A percentile compares a stretch with the other conserved stretches of the same genome.
phyloP scores from a whole-genome alignment of 352 stramenopile species.

The Phytophthora agathidicida region DNA sequence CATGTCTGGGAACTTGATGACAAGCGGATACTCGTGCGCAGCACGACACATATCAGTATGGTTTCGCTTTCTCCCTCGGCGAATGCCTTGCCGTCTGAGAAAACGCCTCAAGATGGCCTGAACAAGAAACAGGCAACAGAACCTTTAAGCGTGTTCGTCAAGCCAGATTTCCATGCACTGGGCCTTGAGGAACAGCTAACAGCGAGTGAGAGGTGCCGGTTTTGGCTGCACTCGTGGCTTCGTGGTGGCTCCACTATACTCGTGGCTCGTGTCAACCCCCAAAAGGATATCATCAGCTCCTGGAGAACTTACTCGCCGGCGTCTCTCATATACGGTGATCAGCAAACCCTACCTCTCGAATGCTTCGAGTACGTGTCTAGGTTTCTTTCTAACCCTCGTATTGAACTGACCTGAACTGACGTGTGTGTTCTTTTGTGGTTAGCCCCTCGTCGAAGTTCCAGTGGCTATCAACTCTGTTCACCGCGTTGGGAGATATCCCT shows the following conservation, averaged over 20 bases:
- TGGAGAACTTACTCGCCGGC: slow-evolving; percentile 57
- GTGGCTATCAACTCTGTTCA: slow-evolving; percentile 37
- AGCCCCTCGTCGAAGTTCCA: slow-evolving; percentile 49
- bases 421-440: neutral
- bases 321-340: slow-evolving; percentile 48
- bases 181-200: slow-evolving; percentile 67
- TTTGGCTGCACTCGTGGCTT: slow-evolving; percentile 86
- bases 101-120: slow-evolving; percentile 2
- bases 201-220: slow-evolving; percentile 55
- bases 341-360: slow-evolving; percentile 38
- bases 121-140: neutral
- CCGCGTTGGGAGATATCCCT: slow-evolving; percentile 33
- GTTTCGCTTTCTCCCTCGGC: neutral
- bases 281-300: slow-evolving; percentile 32
- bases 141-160: slow-evolving; percentile 72
- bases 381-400: neutral
- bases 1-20: slow-evolving; percentile 71
- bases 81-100: neutral
- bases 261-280: slow-evolving; percentile 51
- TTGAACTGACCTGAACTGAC: neutral
- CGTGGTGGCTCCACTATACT: slow-evolving; percentile 63
- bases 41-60: slow-evolving; percentile 36
- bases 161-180: slow-evolving; percentile 64
- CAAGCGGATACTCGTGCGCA: slow-evolving; percentile 66
- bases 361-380: slow-evolving; percentile 62